Conservation (phyloP, 768 basidiomycete species). For the Rhodocollybia butyracea region DNA sequence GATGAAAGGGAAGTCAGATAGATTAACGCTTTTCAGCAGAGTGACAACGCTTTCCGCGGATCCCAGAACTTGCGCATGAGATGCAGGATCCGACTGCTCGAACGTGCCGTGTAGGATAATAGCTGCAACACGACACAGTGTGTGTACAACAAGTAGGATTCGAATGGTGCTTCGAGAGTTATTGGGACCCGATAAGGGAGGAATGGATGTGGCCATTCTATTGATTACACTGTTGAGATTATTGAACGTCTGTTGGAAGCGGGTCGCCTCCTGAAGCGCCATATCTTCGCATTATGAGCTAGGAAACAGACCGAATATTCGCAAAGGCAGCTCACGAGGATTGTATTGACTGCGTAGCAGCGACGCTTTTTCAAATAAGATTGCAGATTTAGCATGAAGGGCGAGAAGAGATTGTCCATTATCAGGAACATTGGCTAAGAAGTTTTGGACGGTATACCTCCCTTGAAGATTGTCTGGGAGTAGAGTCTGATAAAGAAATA, state of each 20-base stretch:
- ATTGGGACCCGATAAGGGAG: neutral
- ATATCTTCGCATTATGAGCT: neutral
- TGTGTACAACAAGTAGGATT: constrained; percentile 11
- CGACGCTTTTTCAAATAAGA: constrained; percentile 14
- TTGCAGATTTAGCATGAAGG: constrained; percentile 14
- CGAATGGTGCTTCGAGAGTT: neutral
- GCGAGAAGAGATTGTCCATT: constrained; percentile 10
- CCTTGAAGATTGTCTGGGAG: constrained; percentile 6
- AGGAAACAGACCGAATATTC: neutral
- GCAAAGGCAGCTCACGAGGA: constrained; percentile 8
- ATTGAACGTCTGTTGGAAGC: constrained; percentile 7
- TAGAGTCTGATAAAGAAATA: neutral
- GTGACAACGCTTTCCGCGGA: constrained; percentile 11
- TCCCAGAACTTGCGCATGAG: neutral
- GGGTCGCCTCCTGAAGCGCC: constrained; percentile 1
- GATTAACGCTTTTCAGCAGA: constrained; percentile 5
- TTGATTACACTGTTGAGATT: constrained; percentile 12
- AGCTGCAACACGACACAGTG: constrained; percentile 10
- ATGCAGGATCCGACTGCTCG: neutral
- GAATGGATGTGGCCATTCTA: constrained; percentile 3
- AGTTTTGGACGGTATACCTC: constrained; percentile 13
- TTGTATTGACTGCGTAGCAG: constrained; percentile 7
- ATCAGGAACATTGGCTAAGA: constrained; percentile 12
- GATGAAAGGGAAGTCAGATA: constrained; percentile 11
- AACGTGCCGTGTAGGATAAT: constrained; percentile 15